A percentile compares a stretch with the other conserved stretches of the same genome.
Evolutionary conservation across 768 basidiomycete genomes (phyloP).

Genomic region (Suillus decipiens): DNA sequence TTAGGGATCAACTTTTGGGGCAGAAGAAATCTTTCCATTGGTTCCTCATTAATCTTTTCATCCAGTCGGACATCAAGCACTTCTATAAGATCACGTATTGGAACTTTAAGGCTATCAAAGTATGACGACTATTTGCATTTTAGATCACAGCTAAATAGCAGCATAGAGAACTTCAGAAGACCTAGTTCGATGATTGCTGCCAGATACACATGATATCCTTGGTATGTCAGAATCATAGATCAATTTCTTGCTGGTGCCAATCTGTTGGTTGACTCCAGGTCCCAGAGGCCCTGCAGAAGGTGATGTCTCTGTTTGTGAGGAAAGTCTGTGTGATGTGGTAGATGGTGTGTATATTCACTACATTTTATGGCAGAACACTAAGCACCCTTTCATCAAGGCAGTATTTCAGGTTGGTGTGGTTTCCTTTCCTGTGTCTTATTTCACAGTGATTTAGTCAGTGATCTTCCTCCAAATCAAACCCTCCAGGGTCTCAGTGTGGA

Average conservation of each 20-base stretch:
- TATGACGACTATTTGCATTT: not conserved
- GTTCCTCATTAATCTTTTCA: not conserved
- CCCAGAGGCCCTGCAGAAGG: not conserved
- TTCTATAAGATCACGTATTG: not conserved
- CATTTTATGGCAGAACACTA: not conserved
- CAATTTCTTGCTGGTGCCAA: not conserved
- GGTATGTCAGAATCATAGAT: not conserved
- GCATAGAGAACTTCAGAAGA: not conserved
- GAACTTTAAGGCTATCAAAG: not conserved
- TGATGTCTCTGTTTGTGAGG: not conserved
- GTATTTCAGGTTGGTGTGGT: not conserved
- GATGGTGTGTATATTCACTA: not conserved
- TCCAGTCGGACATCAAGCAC: not conserved
- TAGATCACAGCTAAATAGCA: not conserved
- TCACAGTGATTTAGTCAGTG: not conserved
- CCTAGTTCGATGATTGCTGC: not conserved
- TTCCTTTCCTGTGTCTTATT: not conserved
- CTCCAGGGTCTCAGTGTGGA: not conserved
- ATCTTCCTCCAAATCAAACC: not conserved
- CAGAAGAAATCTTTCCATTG: not conserved
- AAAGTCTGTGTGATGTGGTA: not conserved
- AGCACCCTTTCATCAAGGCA: not conserved
- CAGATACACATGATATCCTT: not conserved
- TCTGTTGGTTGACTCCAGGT: not conserved
- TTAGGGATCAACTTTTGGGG: not conserved